phyloP scores from a whole-genome alignment of 495 filamentous ascomycete genomes.

The Hypomontagnella monticulosa region DNA sequence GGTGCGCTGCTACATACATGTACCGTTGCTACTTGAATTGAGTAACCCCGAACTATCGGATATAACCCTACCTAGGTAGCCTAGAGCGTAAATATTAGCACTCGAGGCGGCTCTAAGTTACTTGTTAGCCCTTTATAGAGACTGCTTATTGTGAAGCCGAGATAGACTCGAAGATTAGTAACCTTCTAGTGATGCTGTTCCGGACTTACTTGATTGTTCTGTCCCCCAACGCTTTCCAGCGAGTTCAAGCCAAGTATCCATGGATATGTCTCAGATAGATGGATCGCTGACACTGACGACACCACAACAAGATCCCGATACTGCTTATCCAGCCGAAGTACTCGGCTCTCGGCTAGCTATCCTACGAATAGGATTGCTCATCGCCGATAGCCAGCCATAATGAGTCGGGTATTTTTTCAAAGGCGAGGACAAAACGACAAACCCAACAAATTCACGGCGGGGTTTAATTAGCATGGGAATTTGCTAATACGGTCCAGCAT shows the following conservation, averaged over 20 bases:
- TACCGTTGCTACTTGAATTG: no score
- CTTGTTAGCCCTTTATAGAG: no score
- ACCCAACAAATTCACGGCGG: not conserved
- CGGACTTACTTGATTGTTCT: not conserved
- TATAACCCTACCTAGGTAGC: no score
- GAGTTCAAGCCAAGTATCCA: constrained; percentile 20
- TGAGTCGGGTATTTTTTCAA: constrained; percentile 7
- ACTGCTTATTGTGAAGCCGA: not conserved
- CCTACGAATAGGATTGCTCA: not conserved
- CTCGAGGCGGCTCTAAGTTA: no score
- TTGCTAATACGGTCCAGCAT: not conserved
- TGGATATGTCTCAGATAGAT: constrained; percentile 25
- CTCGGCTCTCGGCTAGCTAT: constrained; percentile 10
- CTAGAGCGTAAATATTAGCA: no score
- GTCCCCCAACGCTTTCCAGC: constrained; percentile 1
- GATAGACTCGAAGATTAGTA: constrained; percentile 2
- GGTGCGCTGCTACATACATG: no score
- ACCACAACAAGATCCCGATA: constrained; percentile 10
- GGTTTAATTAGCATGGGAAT: constrained; percentile 13
- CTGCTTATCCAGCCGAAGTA: constrained; percentile 7
- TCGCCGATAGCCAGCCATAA: not conserved
- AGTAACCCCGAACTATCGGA: no score
- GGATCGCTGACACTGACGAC: not conserved
- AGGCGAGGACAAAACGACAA: not conserved
- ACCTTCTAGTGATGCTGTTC: not conserved